A percentile compares a stretch with the other conserved stretches of the same genome.
Evolutionary conservation across 108 stramenopile genomes (phyloP).

Genomic region (Skeletonema costatum): DNA sequence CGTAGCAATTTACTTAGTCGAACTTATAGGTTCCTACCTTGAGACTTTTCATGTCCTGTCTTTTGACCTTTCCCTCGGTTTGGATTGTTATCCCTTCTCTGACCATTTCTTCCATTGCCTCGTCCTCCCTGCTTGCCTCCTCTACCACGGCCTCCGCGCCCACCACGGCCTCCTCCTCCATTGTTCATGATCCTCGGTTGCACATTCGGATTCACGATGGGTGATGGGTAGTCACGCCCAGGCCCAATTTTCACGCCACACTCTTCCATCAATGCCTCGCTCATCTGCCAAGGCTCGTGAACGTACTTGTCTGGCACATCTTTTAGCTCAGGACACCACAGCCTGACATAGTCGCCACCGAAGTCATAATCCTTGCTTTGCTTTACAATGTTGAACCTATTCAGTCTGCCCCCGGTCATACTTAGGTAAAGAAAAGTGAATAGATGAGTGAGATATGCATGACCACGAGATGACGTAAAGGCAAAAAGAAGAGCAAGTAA

Average conservation of each 20-base stretch:
- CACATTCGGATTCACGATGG: conserved; percentile 62
- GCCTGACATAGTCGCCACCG: conserved; percentile 93
- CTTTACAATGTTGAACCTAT: conserved; percentile 94
- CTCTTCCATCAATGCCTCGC: conserved; percentile 72
- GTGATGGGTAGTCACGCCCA: conserved; percentile 81
- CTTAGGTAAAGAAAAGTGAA: conserved; percentile 41
- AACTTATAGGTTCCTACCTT: conserved; percentile 58
- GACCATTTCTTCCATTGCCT: conserved; percentile 13
- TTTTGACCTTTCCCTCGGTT: conserved; percentile 69
- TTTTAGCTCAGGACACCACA: conserved; percentile 94
- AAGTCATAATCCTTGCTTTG: conserved; percentile 96
- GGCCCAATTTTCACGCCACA: conserved; percentile 70
- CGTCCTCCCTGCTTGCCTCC: conserved; percentile 29
- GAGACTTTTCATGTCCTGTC: conserved; percentile 84
- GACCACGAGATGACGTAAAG: background rate
- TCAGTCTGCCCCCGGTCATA: conserved; percentile 92
- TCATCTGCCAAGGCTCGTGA: conserved; percentile 93
- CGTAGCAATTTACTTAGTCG: conserved; percentile 18
- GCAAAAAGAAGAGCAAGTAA: background rate
- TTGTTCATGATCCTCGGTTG: conserved; percentile 45
- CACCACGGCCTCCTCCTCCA: conserved; percentile 32
- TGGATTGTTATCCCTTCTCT: conserved; percentile 46
- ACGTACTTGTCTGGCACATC: conserved; percentile 78
- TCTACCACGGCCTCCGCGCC: conserved; percentile 28
- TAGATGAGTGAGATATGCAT: background rate